Evolutionary conservation across 2,329 filamentous ascomycete genomes (phyloP).

Genomic region (Triangularia setosa): DNA sequence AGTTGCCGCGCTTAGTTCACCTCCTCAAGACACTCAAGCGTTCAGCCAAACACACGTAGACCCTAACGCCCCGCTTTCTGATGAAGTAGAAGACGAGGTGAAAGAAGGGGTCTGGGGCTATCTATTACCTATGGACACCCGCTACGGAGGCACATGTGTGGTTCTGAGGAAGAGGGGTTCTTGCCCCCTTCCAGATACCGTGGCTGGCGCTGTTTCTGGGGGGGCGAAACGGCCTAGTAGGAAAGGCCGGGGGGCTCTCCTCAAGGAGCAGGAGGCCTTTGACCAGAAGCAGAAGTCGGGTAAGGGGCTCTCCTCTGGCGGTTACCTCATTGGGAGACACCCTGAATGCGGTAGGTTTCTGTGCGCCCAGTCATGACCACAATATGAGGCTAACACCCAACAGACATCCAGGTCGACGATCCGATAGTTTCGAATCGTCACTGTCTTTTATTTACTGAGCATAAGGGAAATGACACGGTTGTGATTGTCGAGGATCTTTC

Average conservation of each 20-base stretch:
- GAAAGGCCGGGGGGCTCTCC: constrained; percentile 43
- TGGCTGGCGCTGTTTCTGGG: constrained; percentile 32
- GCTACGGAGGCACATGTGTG: constrained; percentile 60
- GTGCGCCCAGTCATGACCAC: background rate
- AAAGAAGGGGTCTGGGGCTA: constrained; percentile 94
- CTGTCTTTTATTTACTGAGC: constrained; percentile 44
- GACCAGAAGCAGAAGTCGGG: constrained; percentile 62
- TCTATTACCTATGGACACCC: constrained; percentile 73
- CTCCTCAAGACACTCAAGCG: constrained; percentile 68
- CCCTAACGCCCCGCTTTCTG: constrained; percentile 65
- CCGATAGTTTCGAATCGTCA: constrained; percentile 85
- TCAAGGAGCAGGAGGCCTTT: constrained; percentile 56
- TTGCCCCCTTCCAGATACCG: constrained; percentile 58
- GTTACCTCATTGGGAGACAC: constrained; percentile 89
- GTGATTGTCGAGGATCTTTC: constrained; percentile 91
- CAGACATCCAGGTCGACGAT: constrained; percentile 70
- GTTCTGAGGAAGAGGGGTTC: constrained; percentile 71
- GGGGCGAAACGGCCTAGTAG: constrained; percentile 37
- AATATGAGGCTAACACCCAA: constrained; percentile 16
- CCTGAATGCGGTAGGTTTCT: constrained; percentile 77
- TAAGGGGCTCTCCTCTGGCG: constrained; percentile 64
- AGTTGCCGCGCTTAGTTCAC: constrained; percentile 41
- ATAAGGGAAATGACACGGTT: constrained; percentile 42
- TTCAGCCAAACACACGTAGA: constrained; percentile 74
- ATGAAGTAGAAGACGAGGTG: constrained; percentile 80